Evolutionary conservation across 2,329 filamentous ascomycete species (phyloP).

Genomic region (Exophiala dermatitidis): DNA sequence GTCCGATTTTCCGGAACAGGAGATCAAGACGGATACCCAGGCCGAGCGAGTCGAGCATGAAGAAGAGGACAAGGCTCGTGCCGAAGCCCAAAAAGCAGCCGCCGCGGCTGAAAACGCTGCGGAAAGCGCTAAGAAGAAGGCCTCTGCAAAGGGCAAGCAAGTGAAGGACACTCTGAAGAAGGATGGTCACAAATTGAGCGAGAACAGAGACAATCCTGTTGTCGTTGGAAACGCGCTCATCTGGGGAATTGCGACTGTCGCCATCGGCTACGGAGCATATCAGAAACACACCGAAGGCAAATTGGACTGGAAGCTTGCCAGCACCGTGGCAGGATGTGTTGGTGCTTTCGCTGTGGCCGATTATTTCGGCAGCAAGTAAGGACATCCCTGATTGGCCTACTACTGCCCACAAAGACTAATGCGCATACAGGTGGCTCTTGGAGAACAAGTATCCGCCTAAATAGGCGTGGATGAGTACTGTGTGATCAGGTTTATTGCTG

Average conservation of each 20-base stretch:
- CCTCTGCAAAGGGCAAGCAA: slow-evolving; percentile 24
- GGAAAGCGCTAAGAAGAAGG: slow-evolving; percentile 32
- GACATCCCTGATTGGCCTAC: slow-evolving; percentile 11
- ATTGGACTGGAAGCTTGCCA: slow-evolving; percentile 42
- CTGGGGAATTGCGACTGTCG: slow-evolving; percentile 36
- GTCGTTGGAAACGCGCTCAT: slow-evolving; percentile 42
- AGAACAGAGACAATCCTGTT: slow-evolving; percentile 43
- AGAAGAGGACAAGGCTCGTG: slow-evolving; percentile 29
- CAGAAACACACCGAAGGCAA: slow-evolving; percentile 40
- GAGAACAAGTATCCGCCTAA: slow-evolving; percentile 47
- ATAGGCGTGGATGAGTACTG: slow-evolving; percentile 27
- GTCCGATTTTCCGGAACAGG: slow-evolving; percentile 37
- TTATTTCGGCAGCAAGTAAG: slow-evolving; percentile 46
- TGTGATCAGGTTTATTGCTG: not conserved
- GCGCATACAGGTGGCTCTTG: slow-evolving; percentile 40
- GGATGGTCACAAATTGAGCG: slow-evolving; percentile 29
- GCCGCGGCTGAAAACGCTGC: slow-evolving; percentile 28
- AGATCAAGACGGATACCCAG: slow-evolving; percentile 41
- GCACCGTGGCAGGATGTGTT: slow-evolving; percentile 38
- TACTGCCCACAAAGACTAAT: not conserved
- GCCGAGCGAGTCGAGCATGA: slow-evolving; percentile 41
- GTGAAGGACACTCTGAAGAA: slow-evolving; percentile 28
- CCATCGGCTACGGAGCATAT: slow-evolving; percentile 43
- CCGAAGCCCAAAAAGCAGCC: slow-evolving; percentile 24
- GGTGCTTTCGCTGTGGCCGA: slow-evolving; percentile 41